Base-by-base conservation (phyloP, 768 basidiomycete species). In the Phylloporus arenicola region DNA sequence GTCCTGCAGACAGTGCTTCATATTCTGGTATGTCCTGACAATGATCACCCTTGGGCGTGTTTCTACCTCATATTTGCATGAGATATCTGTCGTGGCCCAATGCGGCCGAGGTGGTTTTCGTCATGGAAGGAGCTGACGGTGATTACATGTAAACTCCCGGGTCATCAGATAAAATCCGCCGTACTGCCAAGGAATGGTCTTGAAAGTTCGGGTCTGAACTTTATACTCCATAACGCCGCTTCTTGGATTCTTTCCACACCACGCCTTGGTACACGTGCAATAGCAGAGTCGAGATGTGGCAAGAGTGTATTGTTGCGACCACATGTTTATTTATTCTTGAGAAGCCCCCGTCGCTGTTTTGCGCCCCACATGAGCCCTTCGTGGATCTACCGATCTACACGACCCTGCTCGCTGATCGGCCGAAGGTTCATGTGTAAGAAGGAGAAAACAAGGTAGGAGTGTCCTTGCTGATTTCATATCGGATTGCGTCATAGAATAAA, bases 381-480 rank as follows among this genome's bases (percentile, higher is more conserved):
- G 11, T 11, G 37, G 48, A 54, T 29, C 27, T 29, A 10, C 9
- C 35, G 53, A 59, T 56, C 57, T 50, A 42, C 46, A 37, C 14
- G 29, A 43, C 48, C 53, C 40, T 50, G 22, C 53, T 42, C 19
- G 58, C 39, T 51, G 50, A 57, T 60, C 49, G 52, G 46, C 48
- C 41, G 43, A 43, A 7, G 16, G 19, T 29, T 24, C 25, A 19
- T 29, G 46, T 25, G 20, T 9, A 41, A 17, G 20, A 20, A 22
- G 9, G 27, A 29, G 27, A 29, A 9, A 29, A 29, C 4, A 35
- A 29, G 14, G 16, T 25, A 16, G n/a, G 10, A 38, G 22, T 24
- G 31, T 33, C 43, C 55, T 37, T 49, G 42, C 49, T 29, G 43
- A 57, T 64, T 57, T 61, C 53, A 62, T 62, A 57, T 61, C 47